phyloP scores from a whole-genome alignment of 768 basidiomycete genomes.

The Grammothele lineata region DNA sequence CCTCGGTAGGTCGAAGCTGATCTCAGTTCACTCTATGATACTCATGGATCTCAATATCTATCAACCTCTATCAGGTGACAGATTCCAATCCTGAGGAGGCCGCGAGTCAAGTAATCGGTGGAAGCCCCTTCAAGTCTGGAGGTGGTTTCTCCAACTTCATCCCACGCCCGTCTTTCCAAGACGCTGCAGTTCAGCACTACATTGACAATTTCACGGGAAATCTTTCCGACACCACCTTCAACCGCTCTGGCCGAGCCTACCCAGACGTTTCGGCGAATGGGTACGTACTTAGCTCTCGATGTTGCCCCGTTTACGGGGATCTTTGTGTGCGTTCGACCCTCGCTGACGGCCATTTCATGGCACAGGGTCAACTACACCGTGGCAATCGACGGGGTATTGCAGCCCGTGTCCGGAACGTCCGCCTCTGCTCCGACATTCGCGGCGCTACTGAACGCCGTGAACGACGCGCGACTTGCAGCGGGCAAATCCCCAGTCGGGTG shows the following conservation, averaged over 20 bases:
- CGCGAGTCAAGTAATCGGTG: too few relatives aligned
- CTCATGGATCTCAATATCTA: too few relatives aligned
- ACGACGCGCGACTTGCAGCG: conserved; percentile 29
- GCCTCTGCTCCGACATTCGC: conserved; percentile 29
- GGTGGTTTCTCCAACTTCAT: conserved; percentile 41
- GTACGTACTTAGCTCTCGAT: too few relatives aligned
- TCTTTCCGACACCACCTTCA: conserved; percentile 28
- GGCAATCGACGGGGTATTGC: too few relatives aligned
- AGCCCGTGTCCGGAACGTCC: conserved; percentile 32
- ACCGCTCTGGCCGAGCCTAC: conserved; percentile 28
- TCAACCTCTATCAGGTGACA: too few relatives aligned
- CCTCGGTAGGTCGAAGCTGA: too few relatives aligned
- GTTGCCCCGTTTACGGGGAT: too few relatives aligned
- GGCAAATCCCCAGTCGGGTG: conserved; percentile 31
- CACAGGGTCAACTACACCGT: too few relatives aligned
- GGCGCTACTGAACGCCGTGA: conserved; percentile 28
- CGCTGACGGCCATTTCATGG: too few relatives aligned
- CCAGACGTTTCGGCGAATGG: conserved; percentile 31
- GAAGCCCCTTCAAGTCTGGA: conserved; percentile 28
- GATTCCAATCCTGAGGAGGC: conserved; percentile 33
- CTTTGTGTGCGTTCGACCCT: too few relatives aligned
- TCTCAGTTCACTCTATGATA: too few relatives aligned
- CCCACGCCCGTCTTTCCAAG: conserved; percentile 33
- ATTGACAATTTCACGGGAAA: conserved; percentile 27
- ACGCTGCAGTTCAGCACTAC: conserved; percentile 20